A percentile compares a stretch with the other conserved stretches of the same genome.
Conservation (phyloP, 768 basidiomycete genomes). For the Daedaleopsis nitida region DNA sequence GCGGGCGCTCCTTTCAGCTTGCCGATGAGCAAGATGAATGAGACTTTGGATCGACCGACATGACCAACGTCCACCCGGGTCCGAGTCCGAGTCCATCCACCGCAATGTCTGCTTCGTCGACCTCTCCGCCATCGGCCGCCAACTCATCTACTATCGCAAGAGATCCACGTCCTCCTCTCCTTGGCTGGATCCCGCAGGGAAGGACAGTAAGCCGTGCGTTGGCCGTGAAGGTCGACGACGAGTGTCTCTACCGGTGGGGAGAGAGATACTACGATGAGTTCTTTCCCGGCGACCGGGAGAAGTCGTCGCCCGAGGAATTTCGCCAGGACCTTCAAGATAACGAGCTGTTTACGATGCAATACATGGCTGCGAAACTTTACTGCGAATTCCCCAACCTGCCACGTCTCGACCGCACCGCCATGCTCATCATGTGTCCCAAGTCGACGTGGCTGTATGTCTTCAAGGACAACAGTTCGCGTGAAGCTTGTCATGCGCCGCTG, state of each 20-base stretch:
- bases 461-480: neutral
- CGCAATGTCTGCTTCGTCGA: neutral
- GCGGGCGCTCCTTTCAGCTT: too few relatives aligned
- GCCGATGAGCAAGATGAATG: too few relatives aligned
- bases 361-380: neutral
- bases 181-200: neutral
- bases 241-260: neutral
- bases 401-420: neutral
- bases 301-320: neutral
- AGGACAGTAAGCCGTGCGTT: neutral
- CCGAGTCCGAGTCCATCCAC: too few relatives aligned
- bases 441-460: neutral
- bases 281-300: neutral
- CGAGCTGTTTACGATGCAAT: neutral
- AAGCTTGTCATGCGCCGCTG: neutral
- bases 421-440: neutral
- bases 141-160: neutral
- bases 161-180: neutral
- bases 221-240: neutral
- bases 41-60: too few relatives aligned
- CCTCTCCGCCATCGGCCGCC: neutral
- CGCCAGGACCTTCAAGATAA: neutral
- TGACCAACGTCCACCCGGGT: too few relatives aligned
- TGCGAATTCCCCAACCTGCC: neutral
- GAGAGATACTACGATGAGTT: neutral